Conservation (phyloP, 441 rosid genomes). For the Erodium moschatum region DNA sequence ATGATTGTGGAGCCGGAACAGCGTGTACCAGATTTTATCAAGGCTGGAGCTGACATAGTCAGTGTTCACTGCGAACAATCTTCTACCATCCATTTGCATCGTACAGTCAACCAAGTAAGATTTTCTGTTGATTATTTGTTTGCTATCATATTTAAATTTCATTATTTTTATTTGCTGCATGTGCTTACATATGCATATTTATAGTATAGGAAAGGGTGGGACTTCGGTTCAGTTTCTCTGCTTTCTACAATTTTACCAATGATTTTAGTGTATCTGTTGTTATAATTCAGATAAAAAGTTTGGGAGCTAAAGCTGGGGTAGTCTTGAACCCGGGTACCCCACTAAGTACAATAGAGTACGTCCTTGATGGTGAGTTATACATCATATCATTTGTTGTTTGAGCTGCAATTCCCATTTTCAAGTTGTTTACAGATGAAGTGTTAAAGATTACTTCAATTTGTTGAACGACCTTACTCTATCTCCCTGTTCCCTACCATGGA, state of each 20-base stretch:
- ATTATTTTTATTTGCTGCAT: not conserved
- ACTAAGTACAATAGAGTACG: constrained; percentile 66
- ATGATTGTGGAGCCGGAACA: constrained; percentile 94
- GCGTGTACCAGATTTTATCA: constrained; percentile 80
- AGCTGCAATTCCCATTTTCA: not conserved
- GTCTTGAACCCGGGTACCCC: constrained; percentile 90
- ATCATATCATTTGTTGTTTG: not conserved
- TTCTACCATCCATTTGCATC: constrained; percentile 87
- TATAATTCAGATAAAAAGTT: constrained; percentile 53
- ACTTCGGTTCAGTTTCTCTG: constrained; percentile 7
- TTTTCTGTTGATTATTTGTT: constrained; percentile 10
- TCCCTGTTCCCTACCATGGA: not conserved
- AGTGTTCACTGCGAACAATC: constrained; percentile 92
- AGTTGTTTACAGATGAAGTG: not conserved
- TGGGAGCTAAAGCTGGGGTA: constrained; percentile 98
- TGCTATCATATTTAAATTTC: not conserved
- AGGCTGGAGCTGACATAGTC: constrained; percentile 94
- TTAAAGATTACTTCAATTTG: not conserved
- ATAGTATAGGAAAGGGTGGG: constrained; percentile 3
- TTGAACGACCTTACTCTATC: not conserved
- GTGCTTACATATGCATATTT: not conserved
- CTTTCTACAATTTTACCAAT: constrained; percentile 13
- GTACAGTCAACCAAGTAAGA: constrained; percentile 53
- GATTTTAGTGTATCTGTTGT: constrained; percentile 7
- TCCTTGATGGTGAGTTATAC: constrained; percentile 66